phyloP scores from a whole-genome alignment of 1,284 basidiomycete genomes.

The Wolfiporia cocos region DNA sequence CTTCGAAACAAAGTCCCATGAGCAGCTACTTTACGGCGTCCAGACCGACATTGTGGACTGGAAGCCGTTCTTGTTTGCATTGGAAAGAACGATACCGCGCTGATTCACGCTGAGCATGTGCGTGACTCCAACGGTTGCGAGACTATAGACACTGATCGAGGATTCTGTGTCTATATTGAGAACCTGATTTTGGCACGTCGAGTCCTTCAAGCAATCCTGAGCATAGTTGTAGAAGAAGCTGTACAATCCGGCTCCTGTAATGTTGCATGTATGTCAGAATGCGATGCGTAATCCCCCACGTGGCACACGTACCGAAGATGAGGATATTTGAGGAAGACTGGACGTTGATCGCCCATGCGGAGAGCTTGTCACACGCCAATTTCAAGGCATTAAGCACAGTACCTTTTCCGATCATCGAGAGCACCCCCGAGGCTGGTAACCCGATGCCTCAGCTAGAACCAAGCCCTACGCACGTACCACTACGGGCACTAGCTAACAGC shows the following conservation, averaged over 20 bases:
- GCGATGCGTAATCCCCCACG: no score
- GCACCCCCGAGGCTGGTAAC: no score
- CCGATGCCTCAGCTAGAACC: slow-evolving; percentile 50
- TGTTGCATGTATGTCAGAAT: no score
- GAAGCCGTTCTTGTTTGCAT: slow-evolving; percentile 52
- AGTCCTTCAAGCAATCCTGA: slow-evolving; percentile 36
- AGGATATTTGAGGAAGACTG: slow-evolving; percentile 50
- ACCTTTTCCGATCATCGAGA: no score
- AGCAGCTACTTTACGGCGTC: slow-evolving; percentile 30
- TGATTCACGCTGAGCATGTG: slow-evolving; percentile 51
- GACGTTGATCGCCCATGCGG: slow-evolving; percentile 54
- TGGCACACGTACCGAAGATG: slow-evolving; percentile 50
- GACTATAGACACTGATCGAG: slow-evolving; percentile 46
- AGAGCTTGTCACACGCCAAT: slow-evolving; percentile 29
- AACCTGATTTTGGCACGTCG: slow-evolving; percentile 55
- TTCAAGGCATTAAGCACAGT: slow-evolving; percentile 47
- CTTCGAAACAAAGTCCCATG: no score
- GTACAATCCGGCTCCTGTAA: slow-evolving; percentile 60
- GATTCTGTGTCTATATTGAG: slow-evolving; percentile 51
- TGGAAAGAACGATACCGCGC: slow-evolving; percentile 38
- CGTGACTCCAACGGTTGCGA: slow-evolving; percentile 58
- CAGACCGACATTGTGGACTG: slow-evolving; percentile 55
- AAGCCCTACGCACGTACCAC: no score
- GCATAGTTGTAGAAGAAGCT: slow-evolving; percentile 48
- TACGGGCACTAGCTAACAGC: no score